Conservation (phyloP, 2,329 filamentous ascomycete species). For the Proliferodiscus dingleyae region DNA sequence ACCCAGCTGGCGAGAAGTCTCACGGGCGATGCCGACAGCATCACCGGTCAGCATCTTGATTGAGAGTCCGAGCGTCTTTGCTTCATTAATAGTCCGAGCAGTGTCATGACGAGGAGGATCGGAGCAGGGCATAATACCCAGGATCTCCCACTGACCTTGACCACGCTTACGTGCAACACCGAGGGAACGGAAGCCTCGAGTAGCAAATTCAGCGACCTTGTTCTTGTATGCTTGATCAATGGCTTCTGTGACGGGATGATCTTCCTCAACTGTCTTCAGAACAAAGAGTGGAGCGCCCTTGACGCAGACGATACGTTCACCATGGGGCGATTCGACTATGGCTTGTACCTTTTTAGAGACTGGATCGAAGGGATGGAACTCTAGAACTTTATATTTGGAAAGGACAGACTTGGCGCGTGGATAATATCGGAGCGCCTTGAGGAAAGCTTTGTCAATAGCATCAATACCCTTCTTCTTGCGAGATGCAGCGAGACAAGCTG, state of each 20-base stretch:
- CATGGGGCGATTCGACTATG: conserved; percentile 75
- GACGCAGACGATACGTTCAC: conserved; percentile 81
- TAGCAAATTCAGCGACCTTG: conserved; percentile 87
- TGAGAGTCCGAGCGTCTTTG: conserved; percentile 78
- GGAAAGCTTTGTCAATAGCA: conserved; percentile 90
- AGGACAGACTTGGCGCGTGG: conserved; percentile 76
- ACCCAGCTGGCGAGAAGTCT: conserved; percentile 86
- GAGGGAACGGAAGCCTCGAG: conserved; percentile 88
- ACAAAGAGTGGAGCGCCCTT: conserved; percentile 89
- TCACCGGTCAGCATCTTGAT: conserved; percentile 98
- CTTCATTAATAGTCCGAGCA: conserved; percentile 83
- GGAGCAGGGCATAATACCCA: conserved; percentile 92
- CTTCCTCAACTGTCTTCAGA: conserved; percentile 80
- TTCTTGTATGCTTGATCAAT: conserved; percentile 84
- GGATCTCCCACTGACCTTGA: conserved; percentile 79
- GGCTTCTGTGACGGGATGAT: conserved; percentile 71
- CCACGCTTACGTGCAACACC: conserved; percentile 88
- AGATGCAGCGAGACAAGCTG: conserved; percentile 82
- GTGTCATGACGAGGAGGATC: conserved; percentile 90
- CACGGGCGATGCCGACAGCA: conserved; percentile 86
- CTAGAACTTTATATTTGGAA: conserved; percentile 76
- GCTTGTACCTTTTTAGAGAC: conserved; percentile 91
- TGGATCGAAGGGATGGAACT: conserved; percentile 86
- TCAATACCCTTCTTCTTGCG: conserved; percentile 96
- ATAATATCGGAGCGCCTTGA: conserved; percentile 79